phyloP scores from a whole-genome alignment of 139 green algal genomes.

The Micractinium sp. region DNA sequence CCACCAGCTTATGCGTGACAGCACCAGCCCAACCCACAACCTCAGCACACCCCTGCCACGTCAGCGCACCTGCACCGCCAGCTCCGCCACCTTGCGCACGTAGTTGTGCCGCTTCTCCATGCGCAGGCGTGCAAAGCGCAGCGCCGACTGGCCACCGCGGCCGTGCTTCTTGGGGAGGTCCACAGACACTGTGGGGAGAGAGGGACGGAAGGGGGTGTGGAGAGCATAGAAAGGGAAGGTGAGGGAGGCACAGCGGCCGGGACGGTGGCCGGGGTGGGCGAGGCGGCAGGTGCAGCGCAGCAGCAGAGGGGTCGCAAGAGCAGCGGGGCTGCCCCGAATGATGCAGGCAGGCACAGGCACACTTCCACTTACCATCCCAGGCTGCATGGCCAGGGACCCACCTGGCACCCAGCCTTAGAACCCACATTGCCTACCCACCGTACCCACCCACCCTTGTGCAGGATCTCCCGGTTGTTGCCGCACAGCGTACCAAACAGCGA shows the following conservation, averaged over 20 bases:
- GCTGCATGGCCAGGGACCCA: too few species aligned
- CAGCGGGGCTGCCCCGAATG: too few species aligned
- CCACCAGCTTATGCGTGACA: too few species aligned
- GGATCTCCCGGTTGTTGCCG: constrained; percentile 96
- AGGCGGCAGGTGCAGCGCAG: background rate
- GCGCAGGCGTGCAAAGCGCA: constrained; percentile 97
- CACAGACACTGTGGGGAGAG: constrained; percentile 75
- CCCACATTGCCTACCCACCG: background rate
- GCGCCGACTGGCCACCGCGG: constrained; percentile 94
- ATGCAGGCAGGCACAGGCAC: too few species aligned
- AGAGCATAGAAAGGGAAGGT: background rate
- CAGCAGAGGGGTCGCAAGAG: background rate
- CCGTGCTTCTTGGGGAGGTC: constrained; percentile 99
- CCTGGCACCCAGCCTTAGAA: too few species aligned
- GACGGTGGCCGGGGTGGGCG: too few species aligned
- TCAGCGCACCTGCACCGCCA: constrained; percentile 30
- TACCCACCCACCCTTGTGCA: constrained; percentile 88
- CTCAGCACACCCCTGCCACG: too few species aligned
- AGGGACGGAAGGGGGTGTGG: background rate
- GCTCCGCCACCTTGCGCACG: constrained; percentile 78
- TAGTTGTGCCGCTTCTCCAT: constrained; percentile 99
- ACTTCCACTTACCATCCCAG: too few species aligned
- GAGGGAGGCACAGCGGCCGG: background rate
- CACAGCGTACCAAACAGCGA: constrained; percentile 94
- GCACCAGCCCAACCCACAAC: too few species aligned